Percentiles rank a stretch among this genome's conserved stretches.
phyloP scores from a whole-genome alignment of 495 filamentous ascomycete species.

The Aspergillus homomorphus region DNA sequence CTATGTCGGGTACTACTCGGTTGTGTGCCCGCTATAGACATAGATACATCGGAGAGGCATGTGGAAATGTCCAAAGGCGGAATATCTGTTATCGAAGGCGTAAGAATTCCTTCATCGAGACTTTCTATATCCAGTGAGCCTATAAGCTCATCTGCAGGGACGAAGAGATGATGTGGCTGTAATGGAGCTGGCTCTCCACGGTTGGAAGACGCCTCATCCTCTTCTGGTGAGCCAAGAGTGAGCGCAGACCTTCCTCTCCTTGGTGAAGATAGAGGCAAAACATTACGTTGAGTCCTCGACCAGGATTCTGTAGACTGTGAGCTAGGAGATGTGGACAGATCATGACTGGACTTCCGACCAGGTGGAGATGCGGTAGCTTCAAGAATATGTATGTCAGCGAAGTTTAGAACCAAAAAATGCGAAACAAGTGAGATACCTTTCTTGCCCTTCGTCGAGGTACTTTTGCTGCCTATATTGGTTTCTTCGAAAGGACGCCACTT shows the following conservation, averaged over 20 bases:
- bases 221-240: slow-evolving; percentile 4
- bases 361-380: slow-evolving; percentile 14
- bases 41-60: slow-evolving; percentile 17
- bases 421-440: slow-evolving; percentile 40
- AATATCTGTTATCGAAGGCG: slow-evolving; percentile 15
- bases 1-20: slow-evolving; percentile 7
- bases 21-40: slow-evolving; percentile 11
- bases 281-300: neutral
- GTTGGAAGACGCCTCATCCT: slow-evolving; percentile 1
- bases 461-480: slow-evolving; percentile 52
- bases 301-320: slow-evolving; percentile 15
- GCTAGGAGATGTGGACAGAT: slow-evolving; percentile 6
- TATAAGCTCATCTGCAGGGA: slow-evolving; percentile 15
- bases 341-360: slow-evolving; percentile 6
- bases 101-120: slow-evolving; percentile 14
- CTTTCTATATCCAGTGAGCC: slow-evolving; percentile 8
- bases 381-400: slow-evolving; percentile 2
- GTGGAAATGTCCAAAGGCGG: slow-evolving; percentile 15
- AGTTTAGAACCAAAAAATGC: neutral
- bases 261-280: neutral
- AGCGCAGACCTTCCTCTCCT: neutral
- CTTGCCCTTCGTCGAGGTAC: slow-evolving; percentile 39
- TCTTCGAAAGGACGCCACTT: slow-evolving; percentile 83
- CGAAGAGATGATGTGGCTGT: slow-evolving; percentile 6
- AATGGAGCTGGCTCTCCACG: slow-evolving; percentile 3